Base-by-base conservation (phyloP, 371 early-diverging fungal genomes). In the Rhizopus microsporus region DNA sequence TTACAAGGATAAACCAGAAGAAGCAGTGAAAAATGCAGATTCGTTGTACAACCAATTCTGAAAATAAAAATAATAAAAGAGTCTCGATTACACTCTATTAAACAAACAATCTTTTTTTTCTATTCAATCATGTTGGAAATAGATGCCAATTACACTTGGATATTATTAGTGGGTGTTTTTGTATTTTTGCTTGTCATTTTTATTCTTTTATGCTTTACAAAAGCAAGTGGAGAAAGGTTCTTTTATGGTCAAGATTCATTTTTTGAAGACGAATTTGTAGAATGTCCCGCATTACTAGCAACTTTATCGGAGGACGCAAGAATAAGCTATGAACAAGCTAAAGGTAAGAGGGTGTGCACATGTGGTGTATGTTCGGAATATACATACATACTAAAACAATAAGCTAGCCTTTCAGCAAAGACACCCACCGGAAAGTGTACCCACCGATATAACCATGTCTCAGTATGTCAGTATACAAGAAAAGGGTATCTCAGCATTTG, bases 401-500 rank as follows among this genome's bases (percentile, higher is more conserved):
- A 37, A 38, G 15, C 40, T 64, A 78, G 79, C 60, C 33, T 78
- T 63, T 51, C 81, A 88, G 63, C 67, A 70, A 32, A 70, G 76
- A 30, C 71, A 85, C 62, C 87, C 89, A 15, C 86, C 86, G 4
- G 78, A 81, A 50, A 82, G 83, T 55, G 68, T 87, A 15, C 78
- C 87, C 13, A 87, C 87, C n/a, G 84, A 85, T 49, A 84, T 89
- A 51, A 86, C 88, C 3, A 64, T 80, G 30, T 80, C 86, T 23
- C 88, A 87, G 53, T 78, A 80, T 48, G 79, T 84, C 13, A 80
- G 82, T 23, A 91, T 92, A 49, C 87, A 86, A 68, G 93, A 92
- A 69, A 90, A 90, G 67, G 93, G 93, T 43, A 90, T 92, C 1
- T 83, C 85, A 8, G 93, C 93, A 9, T 92, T 92, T 85, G 88